Evolutionary conservation across 176 grass and related monocot species (phyloP), one percentile per base, ranked within the genome.

Genomic region (Chloris gayana): DNA sequence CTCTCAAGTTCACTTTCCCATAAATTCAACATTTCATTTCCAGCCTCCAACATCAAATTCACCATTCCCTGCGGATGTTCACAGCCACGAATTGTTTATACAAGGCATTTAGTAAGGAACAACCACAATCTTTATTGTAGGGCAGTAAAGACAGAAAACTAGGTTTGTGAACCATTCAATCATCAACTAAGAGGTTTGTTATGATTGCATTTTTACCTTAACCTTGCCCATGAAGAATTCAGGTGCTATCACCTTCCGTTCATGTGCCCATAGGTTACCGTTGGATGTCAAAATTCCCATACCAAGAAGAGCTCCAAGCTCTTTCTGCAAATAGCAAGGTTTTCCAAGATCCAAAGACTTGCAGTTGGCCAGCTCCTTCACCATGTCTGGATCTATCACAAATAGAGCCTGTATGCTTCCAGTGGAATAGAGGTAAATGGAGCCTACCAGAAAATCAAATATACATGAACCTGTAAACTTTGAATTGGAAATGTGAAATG

Each of bases 181-280:
- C 51, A 64, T 64, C 39, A 15, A 53, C 4, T 5, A 25, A 32
- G n/a, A 57, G 70, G 62, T 3, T 78, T 19, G 9, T 9, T n/a
- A n/a, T n/a, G n/a, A n/a, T 26, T 68, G n/a, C 11, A 39, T 69
- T 79, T n/a, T 80, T 97, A 97, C 94, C 91, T 94, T 97, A 39
- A 94, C 70, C 65, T 91, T 97, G 63, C 86, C 87, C 94, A 94
- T 92, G 87, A 97, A 97, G 64, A 97, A 92, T 70, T 97, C 85
- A 2, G 89, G 82, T 26, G 91, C 82, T 21, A 97, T 92, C 37
- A 94, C 78, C 77, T 92, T 97, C 53, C 94, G 83, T 70, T 94
- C 64, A 15, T 97, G 89, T 62, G 70, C 80, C 94, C 94, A 94
- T 5, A 94, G 72, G 22, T 93, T 82, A 49, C 87, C 82, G 14